phyloP scores from a whole-genome alignment of 2,329 filamentous ascomycete genomes.

The Curvularia eragrostidis region DNA sequence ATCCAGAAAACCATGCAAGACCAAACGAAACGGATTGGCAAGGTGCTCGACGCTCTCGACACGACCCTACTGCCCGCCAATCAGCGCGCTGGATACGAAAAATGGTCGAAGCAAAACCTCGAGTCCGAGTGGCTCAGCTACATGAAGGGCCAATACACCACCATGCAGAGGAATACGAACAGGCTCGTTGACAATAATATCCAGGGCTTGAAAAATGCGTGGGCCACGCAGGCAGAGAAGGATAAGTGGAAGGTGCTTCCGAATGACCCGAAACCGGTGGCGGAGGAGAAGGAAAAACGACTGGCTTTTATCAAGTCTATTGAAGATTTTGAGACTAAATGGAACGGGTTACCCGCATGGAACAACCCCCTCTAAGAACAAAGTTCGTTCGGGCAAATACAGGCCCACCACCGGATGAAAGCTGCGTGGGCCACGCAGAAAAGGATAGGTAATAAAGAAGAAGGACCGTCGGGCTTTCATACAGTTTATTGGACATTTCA shows the following conservation, averaged over 20 bases:
- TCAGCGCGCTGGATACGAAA: neutral
- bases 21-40: conserved; percentile 2
- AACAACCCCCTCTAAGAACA: neutral
- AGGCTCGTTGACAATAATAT: neutral
- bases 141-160: conserved; percentile 4
- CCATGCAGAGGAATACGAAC: neutral
- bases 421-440: too few species aligned
- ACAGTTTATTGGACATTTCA: too few species aligned
- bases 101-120: conserved; percentile 3
- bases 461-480: too few species aligned
- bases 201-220: neutral
- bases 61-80: conserved; percentile 1
- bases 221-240: neutral
- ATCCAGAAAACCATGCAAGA: neutral
- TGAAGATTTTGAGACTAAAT: neutral
- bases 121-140: neutral
- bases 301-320: neutral
- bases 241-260: neutral
- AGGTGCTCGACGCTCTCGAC: conserved; percentile 4
- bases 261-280: neutral
- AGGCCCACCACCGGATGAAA: too few species aligned
- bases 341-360: neutral
- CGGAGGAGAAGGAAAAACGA: neutral
- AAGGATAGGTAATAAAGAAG: too few species aligned
- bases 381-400: too few species aligned